These are phyloP conservation scores for Hapsidospora chrysogenum DNA, from an alignment of 495 filamentous ascomycete genomes.

Conservation along the genomic window DNA sequence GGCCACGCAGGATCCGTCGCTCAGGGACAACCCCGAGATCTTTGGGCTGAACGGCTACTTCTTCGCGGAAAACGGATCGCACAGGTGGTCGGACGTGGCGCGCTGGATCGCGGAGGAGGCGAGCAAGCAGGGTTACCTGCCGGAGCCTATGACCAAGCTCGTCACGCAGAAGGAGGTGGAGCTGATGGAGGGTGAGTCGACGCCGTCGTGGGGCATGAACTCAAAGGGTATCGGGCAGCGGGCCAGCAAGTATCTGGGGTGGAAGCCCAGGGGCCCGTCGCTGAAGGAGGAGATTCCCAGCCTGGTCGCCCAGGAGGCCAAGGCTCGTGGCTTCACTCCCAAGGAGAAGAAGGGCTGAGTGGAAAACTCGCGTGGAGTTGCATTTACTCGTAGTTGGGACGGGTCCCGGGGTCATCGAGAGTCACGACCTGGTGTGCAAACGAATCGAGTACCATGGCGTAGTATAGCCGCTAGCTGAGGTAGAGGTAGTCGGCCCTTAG, in stretches of 20 bases:
- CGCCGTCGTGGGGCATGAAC: constrained; percentile 38
- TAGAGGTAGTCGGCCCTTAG: no score
- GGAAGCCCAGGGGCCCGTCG: constrained; percentile 31
- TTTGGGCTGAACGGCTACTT: constrained; percentile 66
- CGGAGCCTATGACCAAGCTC: constrained; percentile 31
- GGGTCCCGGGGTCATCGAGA: no score
- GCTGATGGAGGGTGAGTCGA: constrained; percentile 13
- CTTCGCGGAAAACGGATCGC: constrained; percentile 52
- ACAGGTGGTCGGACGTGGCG: constrained; percentile 52
- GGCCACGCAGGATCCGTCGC: constrained; percentile 29
- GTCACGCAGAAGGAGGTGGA: constrained; percentile 24
- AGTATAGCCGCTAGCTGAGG: no score
- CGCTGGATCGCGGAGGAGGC: constrained; percentile 42
- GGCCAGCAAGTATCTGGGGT: constrained; percentile 42
- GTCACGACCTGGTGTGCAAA: no score
- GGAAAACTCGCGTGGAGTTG: no score
- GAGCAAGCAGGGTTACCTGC: constrained; percentile 44
- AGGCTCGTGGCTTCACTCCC: constrained; percentile 12
- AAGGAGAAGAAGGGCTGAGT: neutral
- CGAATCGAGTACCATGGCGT: no score
- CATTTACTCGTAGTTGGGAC: no score
- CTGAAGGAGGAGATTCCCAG: constrained; percentile 34
- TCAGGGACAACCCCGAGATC: constrained; percentile 31
- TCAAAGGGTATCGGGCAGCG: constrained; percentile 37
- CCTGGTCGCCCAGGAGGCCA: constrained; percentile 33